A percentile compares a stretch with the other conserved stretches of the same genome.
These are phyloP conservation scores for Calonectria pteridis DNA, from an alignment of 2,329 filamentous ascomycete genomes.

Conservation along the genomic window DNA sequence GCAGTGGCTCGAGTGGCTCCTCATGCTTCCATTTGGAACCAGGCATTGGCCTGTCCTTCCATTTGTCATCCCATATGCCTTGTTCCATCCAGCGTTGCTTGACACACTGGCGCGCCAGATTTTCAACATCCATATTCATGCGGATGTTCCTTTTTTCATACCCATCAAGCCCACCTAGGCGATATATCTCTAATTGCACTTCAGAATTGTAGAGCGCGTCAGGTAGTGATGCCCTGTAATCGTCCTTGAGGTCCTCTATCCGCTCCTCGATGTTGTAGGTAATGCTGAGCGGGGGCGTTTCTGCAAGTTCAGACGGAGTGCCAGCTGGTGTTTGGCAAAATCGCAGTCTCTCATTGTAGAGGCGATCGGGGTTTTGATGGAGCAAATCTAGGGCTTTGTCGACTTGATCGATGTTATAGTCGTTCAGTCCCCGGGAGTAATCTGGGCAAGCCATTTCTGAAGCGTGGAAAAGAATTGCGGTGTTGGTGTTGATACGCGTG, in stretches of 20 bases:
- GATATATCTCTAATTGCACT: neutral
- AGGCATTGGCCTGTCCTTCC: neutral
- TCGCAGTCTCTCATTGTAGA: neutral
- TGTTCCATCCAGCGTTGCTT: neutral
- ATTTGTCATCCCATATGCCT: neutral
- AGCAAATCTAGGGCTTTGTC: neutral
- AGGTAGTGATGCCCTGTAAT: neutral
- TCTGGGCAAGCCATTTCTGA: too few species aligned
- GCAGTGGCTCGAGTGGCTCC: neutral
- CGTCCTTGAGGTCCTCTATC: neutral
- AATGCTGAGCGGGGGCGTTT: neutral
- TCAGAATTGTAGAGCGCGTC: neutral
- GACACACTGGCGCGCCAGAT: neutral
- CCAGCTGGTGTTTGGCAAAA: neutral
- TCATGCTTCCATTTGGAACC: neutral
- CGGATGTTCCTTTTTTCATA: neutral
- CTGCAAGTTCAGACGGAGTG: neutral
- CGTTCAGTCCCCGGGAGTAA: neutral
- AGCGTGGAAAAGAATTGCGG: too few species aligned
- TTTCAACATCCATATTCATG: fast-evolving
- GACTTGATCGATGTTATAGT: neutral
- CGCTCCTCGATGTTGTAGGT: neutral
- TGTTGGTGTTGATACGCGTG: too few species aligned
- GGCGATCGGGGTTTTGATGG: neutral
- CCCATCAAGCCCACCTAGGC: neutral